These are phyloP conservation scores for Psilocybe subaeruginosa DNA, from an alignment of 768 basidiomycete genomes.

Conservation along the genomic window DNA sequence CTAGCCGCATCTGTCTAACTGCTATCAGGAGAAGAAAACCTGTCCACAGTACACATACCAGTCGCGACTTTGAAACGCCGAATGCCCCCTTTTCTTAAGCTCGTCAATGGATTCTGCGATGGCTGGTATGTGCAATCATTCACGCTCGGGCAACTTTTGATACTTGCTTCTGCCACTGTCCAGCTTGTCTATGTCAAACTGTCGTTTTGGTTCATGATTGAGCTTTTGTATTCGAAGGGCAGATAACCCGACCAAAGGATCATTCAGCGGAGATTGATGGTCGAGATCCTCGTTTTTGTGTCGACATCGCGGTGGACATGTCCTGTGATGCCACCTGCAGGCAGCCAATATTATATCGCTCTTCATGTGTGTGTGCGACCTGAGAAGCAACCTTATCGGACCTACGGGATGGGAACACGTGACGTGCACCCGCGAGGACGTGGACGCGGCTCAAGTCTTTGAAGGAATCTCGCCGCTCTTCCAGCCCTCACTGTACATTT, in stretches of 20 bases:
- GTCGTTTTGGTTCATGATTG: conserved; percentile 10
- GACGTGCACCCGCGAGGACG: conserved; percentile 12
- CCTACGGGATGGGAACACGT: conserved; percentile 8
- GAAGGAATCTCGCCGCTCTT: conserved; percentile 15
- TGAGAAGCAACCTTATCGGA: conserved; percentile 16
- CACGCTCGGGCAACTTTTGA: neutral
- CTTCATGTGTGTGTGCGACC: conserved; percentile 12
- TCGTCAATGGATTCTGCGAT: neutral
- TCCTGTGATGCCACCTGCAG: conserved; percentile 16
- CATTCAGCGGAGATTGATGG: conserved; percentile 16
- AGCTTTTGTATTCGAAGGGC: conserved; percentile 3
- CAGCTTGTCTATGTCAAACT: conserved; percentile 10
- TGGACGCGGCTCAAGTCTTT: conserved; percentile 4
- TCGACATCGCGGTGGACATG: conserved; percentile 10
- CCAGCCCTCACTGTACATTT: conserved; percentile 4
- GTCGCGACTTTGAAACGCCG: neutral
- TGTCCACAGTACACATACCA: neutral
- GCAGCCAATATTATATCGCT: conserved; percentile 1
- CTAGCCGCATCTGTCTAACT: conserved; percentile 2
- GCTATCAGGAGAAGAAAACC: neutral
- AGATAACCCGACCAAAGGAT: conserved; percentile 6
- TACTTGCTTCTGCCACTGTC: conserved; percentile 9
- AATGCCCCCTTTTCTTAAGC: neutral
- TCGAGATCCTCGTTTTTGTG: conserved; percentile 14
- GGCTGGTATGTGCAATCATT: conserved; percentile 2